Base-by-base conservation (phyloP, 768 basidiomycete species). In the Tricholomella constricta region DNA sequence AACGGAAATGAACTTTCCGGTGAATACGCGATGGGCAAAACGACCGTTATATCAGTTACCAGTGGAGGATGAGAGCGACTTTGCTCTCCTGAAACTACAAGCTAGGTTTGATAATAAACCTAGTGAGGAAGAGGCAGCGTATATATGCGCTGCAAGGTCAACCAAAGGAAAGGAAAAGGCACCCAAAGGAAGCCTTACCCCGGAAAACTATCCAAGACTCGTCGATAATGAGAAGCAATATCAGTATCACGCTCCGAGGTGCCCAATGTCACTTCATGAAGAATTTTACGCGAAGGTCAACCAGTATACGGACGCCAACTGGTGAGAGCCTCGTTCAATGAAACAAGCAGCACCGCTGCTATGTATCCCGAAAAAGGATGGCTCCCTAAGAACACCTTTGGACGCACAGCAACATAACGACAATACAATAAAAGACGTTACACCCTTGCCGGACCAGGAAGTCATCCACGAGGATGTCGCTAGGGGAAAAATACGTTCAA, bases 351-450 rank as follows among this genome's bases (percentile, higher is more conserved):
- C 69, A 19, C 75, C 70, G 1, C 44, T 68, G 31, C 52, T 72
- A 22, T 71, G 69, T 35, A 62, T 74, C 1, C 59, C 59, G 0
- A 77, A 76, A n/a, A n/a, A n/a, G n/a, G n/a, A n/a, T n/a, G n/a
- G n/a, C n/a, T n/a, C n/a, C n/a, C n/a, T n/a, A n/a, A n/a, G n/a
- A n/a, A n/a, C n/a, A n/a, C n/a, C n/a, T n/a, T n/a, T n/a, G n/a
- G n/a, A n/a, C n/a, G n/a, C n/a, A n/a, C n/a, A n/a, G n/a, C n/a
- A n/a, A n/a, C n/a, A n/a, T n/a, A n/a, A n/a, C n/a, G n/a, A n/a
- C n/a, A n/a, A n/a, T n/a, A n/a, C n/a, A n/a, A n/a, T n/a, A n/a
- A n/a, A n/a, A n/a, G n/a, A n/a, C n/a, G n/a, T n/a, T n/a, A n/a
- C n/a, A n/a, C n/a, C n/a, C n/a, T n/a, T n/a, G n/a, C n/a, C n/a